Conservation (phyloP, 2,329 filamentous ascomycete species). For the Parafenestella ontariensis region DNA sequence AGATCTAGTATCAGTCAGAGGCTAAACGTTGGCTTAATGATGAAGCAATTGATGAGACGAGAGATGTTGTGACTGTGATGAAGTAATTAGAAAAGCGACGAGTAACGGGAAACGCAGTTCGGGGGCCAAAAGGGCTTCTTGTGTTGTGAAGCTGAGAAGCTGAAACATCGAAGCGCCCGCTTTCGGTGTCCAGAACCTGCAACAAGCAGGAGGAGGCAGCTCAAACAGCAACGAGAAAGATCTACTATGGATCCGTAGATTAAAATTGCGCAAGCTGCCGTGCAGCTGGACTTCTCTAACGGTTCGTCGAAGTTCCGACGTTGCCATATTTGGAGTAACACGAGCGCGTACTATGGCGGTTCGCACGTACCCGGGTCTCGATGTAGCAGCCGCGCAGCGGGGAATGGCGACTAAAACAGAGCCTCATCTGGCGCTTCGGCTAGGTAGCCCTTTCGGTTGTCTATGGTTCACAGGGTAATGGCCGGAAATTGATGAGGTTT, state of each 20-base stretch:
- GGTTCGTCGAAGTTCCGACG: slow-evolving; percentile 16
- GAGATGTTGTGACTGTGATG: neutral
- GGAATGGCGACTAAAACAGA: slow-evolving; percentile 29
- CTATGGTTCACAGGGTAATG: neutral
- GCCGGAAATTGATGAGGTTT: slow-evolving; percentile 1
- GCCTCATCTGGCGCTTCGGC: slow-evolving; percentile 38
- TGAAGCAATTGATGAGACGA: neutral
- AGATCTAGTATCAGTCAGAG: neutral
- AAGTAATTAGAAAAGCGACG: neutral
- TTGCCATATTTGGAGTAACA: slow-evolving; percentile 32
- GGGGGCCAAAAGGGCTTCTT: slow-evolving; percentile 10
- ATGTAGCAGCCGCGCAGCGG: slow-evolving; percentile 31
- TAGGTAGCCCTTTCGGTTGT: slow-evolving; percentile 1
- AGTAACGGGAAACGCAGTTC: neutral
- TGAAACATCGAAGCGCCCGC: slow-evolving; percentile 30
- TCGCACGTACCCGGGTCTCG: too few relatives aligned
- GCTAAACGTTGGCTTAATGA: neutral
- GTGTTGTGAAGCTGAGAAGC: slow-evolving; percentile 14
- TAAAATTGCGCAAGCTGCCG: slow-evolving; percentile 21
- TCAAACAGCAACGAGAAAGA: slow-evolving; percentile 14
- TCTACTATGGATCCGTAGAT: slow-evolving; percentile 11
- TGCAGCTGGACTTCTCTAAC: slow-evolving; percentile 20
- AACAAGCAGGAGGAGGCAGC: slow-evolving; percentile 17
- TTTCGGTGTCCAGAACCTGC: slow-evolving; percentile 11
- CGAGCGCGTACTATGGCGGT: slow-evolving; percentile 38